Evolutionary conservation across 179 eudicot species (phyloP), one percentile per base, ranked within the genome.

Genomic region (Beta corolliflora): DNA sequence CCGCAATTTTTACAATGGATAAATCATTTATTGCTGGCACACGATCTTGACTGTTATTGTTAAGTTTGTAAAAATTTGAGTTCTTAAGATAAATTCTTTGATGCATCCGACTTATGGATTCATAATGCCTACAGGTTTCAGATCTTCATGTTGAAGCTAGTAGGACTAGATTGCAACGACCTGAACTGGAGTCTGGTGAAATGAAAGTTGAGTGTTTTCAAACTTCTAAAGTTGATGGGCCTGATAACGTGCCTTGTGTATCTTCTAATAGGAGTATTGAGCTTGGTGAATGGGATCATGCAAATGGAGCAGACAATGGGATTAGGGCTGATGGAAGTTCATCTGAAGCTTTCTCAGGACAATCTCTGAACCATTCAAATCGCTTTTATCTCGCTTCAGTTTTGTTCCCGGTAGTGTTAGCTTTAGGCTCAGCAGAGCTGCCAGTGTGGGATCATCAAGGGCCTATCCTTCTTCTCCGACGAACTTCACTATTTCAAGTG

Each of bases 301-400:
- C 90, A 77, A 89, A 86, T 78, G 77, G 84, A 75, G 66, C 80
- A 68, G 85, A 86, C 54, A 81, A 63, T 21, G 73, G 60, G 16
- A 80, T 86, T 60, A 84, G 90, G 81, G 84, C 82, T 64, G 86
- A 80, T 77, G 86, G 86, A 86, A 84, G 89, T 73, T 88, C 91
- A 81, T 90, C 93, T 80, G 89, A 85, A 82, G 83, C 87, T 78
- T 84, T 88, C 53, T 87, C 91, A 52, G 82, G 89, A 44, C 84
- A 84, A 45, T 86, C 94, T 64, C 55, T 82, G 72, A 92, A 91
- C 74, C 87, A 87, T 67, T 88, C 96, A 12, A 82, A 85, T 83
- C 90, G 91, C 53, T 95, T 92, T 88, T 93, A 80, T 92, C 99
- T 81, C 95, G 94, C 75, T 91, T 91, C 82, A 92, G 90, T 79